Base-by-base conservation (phyloP, 2,329 filamentous ascomycete genomes). In the Scytalidium lignicola region DNA sequence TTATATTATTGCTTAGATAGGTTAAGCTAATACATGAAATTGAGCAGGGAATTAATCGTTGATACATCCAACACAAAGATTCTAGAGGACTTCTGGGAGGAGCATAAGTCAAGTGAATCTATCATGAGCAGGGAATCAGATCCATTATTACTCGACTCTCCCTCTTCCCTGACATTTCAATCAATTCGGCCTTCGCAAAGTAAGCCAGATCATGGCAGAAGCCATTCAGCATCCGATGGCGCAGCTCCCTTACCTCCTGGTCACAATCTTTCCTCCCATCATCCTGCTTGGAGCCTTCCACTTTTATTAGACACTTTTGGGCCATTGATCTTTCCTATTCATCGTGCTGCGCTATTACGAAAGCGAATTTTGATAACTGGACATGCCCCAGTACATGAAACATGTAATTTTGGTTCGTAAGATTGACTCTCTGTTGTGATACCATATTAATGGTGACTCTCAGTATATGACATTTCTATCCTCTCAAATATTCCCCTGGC, bases 381-480 rank as follows among this genome's bases (percentile, higher is more conserved):
- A 17, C 83, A 91, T 65, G 85, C 91, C 10, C 93, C 93, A 1
- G 90, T 99, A 19, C 85, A 91, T 64, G 75, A 83, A 59, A 80
- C 83, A 47, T 97, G 92, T 71, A 89, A 96, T 67, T 95, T 91
- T 75, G 90, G 91, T 96, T 74, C 37, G 70, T 46, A 19, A 23
- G 9, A 41, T 20, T 40, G 6, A 4, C 21, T 18, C 20, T 18
- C 8, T 12, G 22, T 40, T n/a, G 26, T 13, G 18, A 43, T 6
- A n/a, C 32, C 10, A 19, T 37, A 32, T 49, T 55, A 47, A 56
- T 46, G 22, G 37, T 43, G 22, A 18, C 5, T 48, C 15, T n/a
- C 43, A 92, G 93, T 97, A 54, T 99, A 97, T 70, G 83, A 93
- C 65, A 80, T 97, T 46, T 96, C 92, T n/a, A 79, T 97, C 47